Percentiles rank a stretch among this genome's conserved stretches.
Conservation (phyloP, 1,284 basidiomycete genomes). For the Boletus holoroseus region DNA sequence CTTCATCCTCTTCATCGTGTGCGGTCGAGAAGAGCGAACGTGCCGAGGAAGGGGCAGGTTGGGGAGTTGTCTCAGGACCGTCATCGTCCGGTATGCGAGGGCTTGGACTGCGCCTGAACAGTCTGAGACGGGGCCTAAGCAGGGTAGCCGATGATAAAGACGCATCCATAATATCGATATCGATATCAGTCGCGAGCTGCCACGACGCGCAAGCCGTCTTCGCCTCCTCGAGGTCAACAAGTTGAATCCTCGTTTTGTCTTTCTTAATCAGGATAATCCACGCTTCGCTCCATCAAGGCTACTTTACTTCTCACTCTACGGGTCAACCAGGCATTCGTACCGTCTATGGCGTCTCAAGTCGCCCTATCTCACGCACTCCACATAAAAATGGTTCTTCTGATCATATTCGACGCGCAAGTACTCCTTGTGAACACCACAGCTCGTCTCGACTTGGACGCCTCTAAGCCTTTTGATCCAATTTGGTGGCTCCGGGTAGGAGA, state of each 20-base stretch:
- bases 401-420: conserved; percentile 25
- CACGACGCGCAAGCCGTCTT: neutral
- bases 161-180: conserved; percentile 22
- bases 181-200: neutral
- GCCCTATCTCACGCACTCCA: no score
- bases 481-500: conserved; percentile 35
- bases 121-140: conserved; percentile 41
- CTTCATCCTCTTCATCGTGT: conserved; percentile 42
- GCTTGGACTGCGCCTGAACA: conserved; percentile 37
- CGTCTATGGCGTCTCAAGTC: no score
- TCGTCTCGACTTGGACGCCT: conserved; percentile 5
- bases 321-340: no score
- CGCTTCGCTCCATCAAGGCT: neutral
- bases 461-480: conserved; percentile 31
- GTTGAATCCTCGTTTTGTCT: neutral
- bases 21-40: conserved; percentile 31
- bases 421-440: neutral
- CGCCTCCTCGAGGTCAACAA: neutral
- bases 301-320: no score
- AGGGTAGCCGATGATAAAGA: conserved; percentile 17
- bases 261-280: neutral
- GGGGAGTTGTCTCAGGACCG: conserved; percentile 32
- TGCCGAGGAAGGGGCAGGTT: conserved; percentile 36
- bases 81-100: conserved; percentile 28
- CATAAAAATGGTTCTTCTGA: neutral